These are phyloP conservation scores for Anthostomella pinea DNA, from an alignment of 2,329 filamentous ascomycete species.

Conservation along the genomic window DNA sequence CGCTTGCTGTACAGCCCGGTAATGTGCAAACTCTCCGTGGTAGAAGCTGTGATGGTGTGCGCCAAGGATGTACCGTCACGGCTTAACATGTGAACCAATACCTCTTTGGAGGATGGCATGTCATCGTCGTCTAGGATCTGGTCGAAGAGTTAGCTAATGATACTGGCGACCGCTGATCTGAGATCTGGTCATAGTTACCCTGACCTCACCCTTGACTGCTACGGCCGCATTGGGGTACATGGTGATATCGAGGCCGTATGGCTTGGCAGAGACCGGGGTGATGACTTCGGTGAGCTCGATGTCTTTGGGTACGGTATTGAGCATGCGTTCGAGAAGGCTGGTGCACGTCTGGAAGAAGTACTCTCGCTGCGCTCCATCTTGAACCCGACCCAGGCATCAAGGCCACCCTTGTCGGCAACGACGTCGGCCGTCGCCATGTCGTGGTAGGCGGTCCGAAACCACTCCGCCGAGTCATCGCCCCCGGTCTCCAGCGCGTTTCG, in stretches of 20 bases:
- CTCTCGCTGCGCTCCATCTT: slow-evolving; percentile 18
- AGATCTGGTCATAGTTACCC: background rate
- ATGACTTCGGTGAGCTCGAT: slow-evolving; percentile 31
- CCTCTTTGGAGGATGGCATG: background rate
- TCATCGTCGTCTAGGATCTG: background rate
- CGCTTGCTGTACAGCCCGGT: slow-evolving; percentile 6
- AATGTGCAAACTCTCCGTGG: slow-evolving; percentile 27
- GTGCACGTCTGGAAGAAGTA: slow-evolving; percentile 36
- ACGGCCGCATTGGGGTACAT: slow-evolving; percentile 27
- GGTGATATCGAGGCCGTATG: slow-evolving; percentile 27
- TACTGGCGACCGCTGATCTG: slow-evolving; percentile 23
- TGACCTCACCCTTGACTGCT: slow-evolving; percentile 18
- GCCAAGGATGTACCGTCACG: background rate
- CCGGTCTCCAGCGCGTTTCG: slow-evolving; percentile 8
- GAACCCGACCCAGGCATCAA: slow-evolving; percentile 23
- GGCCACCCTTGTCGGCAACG: slow-evolving; percentile 15
- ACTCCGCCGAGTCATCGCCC: slow-evolving; percentile 19
- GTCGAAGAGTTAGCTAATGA: background rate
- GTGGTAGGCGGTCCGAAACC: slow-evolving; percentile 24
- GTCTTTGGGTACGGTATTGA: slow-evolving; percentile 32
- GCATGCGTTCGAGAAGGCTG: slow-evolving; percentile 33
- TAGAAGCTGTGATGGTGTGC: background rate
- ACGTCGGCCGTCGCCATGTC: slow-evolving; percentile 22
- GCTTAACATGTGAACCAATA: background rate
- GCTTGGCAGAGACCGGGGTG: slow-evolving; percentile 30